Evolutionary conservation across 345 rosid species (phyloP), one percentile per base, ranked within the genome.

Genomic region (Turritis glabra): DNA sequence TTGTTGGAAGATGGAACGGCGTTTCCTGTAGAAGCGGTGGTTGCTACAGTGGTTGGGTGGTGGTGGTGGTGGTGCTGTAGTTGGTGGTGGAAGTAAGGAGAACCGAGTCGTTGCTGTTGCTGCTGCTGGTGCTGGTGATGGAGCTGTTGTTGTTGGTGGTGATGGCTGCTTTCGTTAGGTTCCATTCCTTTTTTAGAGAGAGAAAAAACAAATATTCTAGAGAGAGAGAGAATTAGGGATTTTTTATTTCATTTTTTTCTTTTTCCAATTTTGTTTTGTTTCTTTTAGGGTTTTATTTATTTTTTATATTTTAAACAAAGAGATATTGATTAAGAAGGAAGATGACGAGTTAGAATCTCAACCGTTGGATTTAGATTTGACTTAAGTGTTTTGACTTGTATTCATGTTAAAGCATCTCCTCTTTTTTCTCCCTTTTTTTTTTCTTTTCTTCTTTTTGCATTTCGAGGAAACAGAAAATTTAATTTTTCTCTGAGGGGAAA

Each of bases 1-100:
- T 93, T 90, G 82, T 87, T 81, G 61, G 93, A 82, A 4, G 92
- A 77, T 27, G 88, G 81, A 17, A 73, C 38, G 55, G 62, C 47
- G 67, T 63, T 69, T 59, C 47, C 73, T 7, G 84, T 19, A 19
- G 87, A 15, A 53, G 77, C 50, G 32, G 83, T 32, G 33, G 79
- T 37, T 68, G 77, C 18, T 79, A 77, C 63, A 69, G 76, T 23
- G 40, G 77, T 80, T 38, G 82, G 78, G 8, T 64, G 48, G 64
- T 63, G 64, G 8, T 64, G 48, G 64, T 63, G 64, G 27, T 72
- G 76, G 2, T 64, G 71, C 14, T 69, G 13, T 52, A 71, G 15
- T 64, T 18, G 64, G 13, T 37, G 77, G 50, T 55, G 83, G 48
- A 41, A 79, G 82, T 74, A 82, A 80, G 80, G 84, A 61, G 89